These are phyloP conservation scores for Melanomma pulvis-pyrius DNA, from an alignment of 495 filamentous ascomycete species.

Conservation along the genomic window DNA sequence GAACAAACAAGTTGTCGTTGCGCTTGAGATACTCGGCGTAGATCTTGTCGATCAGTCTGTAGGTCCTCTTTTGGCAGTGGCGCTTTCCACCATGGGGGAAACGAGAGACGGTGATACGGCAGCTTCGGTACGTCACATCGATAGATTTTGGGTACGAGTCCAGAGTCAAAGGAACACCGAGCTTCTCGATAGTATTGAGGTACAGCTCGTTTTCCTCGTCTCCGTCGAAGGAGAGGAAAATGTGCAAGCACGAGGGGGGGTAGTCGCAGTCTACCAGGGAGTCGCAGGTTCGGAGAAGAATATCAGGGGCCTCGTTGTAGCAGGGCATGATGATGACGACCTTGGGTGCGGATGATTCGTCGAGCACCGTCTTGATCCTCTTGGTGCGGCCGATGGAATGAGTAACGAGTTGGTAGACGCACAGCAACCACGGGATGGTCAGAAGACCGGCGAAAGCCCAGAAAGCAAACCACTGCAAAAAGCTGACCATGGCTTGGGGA, in stretches of 20 bases:
- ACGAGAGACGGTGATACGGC: slow-evolving; percentile 86
- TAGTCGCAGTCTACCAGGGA: slow-evolving; percentile 96
- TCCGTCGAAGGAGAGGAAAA: slow-evolving; percentile 96
- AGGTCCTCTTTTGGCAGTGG: slow-evolving; percentile 91
- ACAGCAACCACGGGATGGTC: slow-evolving; percentile 89
- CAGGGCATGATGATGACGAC: slow-evolving; percentile 97
- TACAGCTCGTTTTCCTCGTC: slow-evolving; percentile 87
- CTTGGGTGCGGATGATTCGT: slow-evolving; percentile 86
- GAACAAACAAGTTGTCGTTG: slow-evolving; percentile 90
- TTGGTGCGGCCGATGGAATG: slow-evolving; percentile 79
- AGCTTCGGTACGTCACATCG: slow-evolving; percentile 80
- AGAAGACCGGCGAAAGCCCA: slow-evolving; percentile 88
- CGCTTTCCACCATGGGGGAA: slow-evolving; percentile 95
- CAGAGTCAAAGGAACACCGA: slow-evolving; percentile 79
- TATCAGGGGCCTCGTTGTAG: slow-evolving; percentile 87
- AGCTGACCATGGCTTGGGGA: slow-evolving; percentile 63
- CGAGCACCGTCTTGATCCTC: slow-evolving; percentile 79
- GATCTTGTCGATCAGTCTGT: slow-evolving; percentile 91
- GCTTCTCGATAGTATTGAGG: slow-evolving; percentile 81
- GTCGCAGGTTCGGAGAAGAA: slow-evolving; percentile 86
- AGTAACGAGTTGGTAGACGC: slow-evolving; percentile 85
- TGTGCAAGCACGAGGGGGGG: slow-evolving; percentile 87
- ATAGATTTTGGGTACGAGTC: slow-evolving; percentile 86
- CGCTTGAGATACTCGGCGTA: slow-evolving; percentile 86
- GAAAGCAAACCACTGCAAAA: slow-evolving; percentile 95